Percentiles rank a stretch among this genome's conserved stretches.
Conservation (phyloP, 2,329 filamentous ascomycete genomes). For the Monosporascus sp. region DNA sequence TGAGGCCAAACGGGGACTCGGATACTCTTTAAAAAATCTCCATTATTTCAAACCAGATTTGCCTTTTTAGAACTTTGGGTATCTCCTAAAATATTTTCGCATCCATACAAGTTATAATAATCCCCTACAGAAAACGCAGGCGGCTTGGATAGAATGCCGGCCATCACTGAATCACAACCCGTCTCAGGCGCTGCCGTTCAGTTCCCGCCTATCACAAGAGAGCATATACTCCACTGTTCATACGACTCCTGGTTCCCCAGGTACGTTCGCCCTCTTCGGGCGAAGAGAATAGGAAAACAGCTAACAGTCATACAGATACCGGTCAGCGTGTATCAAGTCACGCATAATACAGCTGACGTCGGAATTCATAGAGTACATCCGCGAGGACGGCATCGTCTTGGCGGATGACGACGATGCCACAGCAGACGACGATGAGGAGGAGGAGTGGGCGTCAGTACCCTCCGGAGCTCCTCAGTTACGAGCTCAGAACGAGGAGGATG, state of each 20-base stretch:
- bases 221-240: slow-evolving; percentile 90
- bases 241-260: slow-evolving; percentile 88
- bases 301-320: slow-evolving; percentile 53
- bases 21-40: background rate
- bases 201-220: slow-evolving; percentile 79
- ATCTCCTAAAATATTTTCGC: background rate
- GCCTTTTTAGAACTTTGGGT: background rate
- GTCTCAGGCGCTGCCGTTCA: slow-evolving; percentile 12
- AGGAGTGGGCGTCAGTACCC: slow-evolving; percentile 47
- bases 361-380: slow-evolving; percentile 79
- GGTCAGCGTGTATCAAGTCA: slow-evolving; percentile 76
- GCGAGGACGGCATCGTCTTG: slow-evolving; percentile 86
- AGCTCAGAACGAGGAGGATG: slow-evolving; percentile 32
- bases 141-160: slow-evolving; percentile 16
- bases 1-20: background rate
- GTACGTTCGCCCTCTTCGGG: slow-evolving; percentile 35
- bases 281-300: background rate
- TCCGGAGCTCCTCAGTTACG: slow-evolving; percentile 26
- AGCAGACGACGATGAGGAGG: slow-evolving; percentile 50
- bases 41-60: background rate
- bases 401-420: slow-evolving; percentile 58
- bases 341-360: slow-evolving; percentile 72
- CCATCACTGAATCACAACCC: slow-evolving; percentile 17
- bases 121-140: background rate
- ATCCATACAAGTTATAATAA: background rate